Percentiles rank a stretch among this genome's conserved stretches.
Conservation (phyloP, 352 stramenopile genomes). For the Globisporangium rhizosaccharum region DNA sequence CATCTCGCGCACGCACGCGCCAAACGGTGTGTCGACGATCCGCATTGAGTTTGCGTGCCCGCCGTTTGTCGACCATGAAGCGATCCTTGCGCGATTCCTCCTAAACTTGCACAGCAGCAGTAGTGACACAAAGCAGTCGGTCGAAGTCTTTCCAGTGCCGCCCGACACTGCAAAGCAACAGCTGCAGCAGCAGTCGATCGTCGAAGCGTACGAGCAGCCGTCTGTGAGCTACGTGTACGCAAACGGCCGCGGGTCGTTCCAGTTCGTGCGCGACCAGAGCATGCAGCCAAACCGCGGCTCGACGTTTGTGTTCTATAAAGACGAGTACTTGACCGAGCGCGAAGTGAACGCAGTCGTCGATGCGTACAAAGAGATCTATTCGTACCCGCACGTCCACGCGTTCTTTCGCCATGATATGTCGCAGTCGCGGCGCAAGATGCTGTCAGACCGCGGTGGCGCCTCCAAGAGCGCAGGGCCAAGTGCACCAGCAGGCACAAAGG, state of each 20-base stretch:
- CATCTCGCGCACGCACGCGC: constrained; percentile 70
- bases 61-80: constrained; percentile 69
- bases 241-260: constrained; percentile 73
- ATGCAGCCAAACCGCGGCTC: constrained; percentile 30
- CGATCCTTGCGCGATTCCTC: constrained; percentile 66
- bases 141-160: constrained; percentile 60
- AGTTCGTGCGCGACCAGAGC: constrained; percentile 57
- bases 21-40: constrained; percentile 80
- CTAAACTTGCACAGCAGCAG: constrained; percentile 32
- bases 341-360: constrained; percentile 76
- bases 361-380: constrained; percentile 85
- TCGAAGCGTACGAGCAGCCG: constrained; percentile 65
- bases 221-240: constrained; percentile 70
- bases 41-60: constrained; percentile 79
- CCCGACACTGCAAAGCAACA: constrained; percentile 6
- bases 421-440: constrained; percentile 50
- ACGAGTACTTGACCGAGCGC: constrained; percentile 60
- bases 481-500: constrained; percentile 34
- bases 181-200: constrained; percentile 42
- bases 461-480: neutral
- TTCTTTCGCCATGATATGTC: constrained; percentile 70
- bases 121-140: constrained; percentile 19
- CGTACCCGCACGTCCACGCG: constrained; percentile 65
- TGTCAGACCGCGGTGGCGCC: constrained; percentile 19
- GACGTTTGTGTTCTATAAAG: constrained; percentile 85